Conservation (phyloP, 2,329 filamentous ascomycete species). For the Fusarium hostae region DNA sequence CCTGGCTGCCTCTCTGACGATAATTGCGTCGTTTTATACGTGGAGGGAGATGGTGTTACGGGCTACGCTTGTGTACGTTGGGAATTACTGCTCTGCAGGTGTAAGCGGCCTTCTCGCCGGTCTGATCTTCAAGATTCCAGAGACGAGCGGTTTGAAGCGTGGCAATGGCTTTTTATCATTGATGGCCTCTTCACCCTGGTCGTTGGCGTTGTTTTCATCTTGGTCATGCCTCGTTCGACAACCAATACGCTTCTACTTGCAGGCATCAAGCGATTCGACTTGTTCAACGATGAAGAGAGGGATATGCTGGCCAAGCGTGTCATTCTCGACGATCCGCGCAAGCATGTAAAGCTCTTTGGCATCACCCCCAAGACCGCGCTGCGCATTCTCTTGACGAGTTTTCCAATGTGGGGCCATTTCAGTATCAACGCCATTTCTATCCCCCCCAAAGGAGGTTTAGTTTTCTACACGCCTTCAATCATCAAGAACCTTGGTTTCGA, state of each 20-base stretch:
- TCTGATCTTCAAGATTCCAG: not conserved
- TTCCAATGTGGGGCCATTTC: slow-evolving; percentile 5
- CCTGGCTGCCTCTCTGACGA: not conserved
- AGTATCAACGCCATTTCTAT: not conserved
- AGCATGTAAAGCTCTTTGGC: not conserved
- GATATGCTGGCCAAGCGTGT: not conserved
- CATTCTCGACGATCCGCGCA: slow-evolving; percentile 3
- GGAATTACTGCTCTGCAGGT: slow-evolving; percentile 8
- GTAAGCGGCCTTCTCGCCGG: slow-evolving; percentile 1
- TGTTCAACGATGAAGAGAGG: not conserved
- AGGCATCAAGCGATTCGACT: not conserved
- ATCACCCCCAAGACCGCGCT: not conserved
- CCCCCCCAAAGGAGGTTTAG: not conserved
- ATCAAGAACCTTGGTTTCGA: slow-evolving; percentile 6
- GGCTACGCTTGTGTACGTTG: slow-evolving; percentile 5
- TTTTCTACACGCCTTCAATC: slow-evolving; percentile 5
- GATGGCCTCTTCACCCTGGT: not conserved
- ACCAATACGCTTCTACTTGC: not conserved
- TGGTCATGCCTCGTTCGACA: not conserved
- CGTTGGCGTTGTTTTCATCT: not conserved
- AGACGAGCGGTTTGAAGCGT: not conserved
- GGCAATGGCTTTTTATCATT: slow-evolving; percentile 18
- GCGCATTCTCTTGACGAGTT: not conserved
- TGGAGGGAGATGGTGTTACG: slow-evolving; percentile 1
- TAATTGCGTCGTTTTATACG: not conserved